Conservation (phyloP, 345 rosid species). For the Bruguiera parviflora region DNA sequence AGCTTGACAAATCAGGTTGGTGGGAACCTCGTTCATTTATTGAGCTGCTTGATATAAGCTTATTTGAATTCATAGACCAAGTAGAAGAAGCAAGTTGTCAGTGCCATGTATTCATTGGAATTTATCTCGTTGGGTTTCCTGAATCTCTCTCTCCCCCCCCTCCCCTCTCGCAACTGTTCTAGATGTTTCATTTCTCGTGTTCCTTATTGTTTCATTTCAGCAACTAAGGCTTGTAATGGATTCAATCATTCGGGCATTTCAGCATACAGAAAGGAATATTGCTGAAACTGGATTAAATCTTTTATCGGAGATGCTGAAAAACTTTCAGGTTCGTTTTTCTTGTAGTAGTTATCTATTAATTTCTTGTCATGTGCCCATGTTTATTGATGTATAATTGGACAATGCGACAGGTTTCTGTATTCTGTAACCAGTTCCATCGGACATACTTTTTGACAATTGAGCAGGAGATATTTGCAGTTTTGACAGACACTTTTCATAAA, state of each 20-base stretch:
- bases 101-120: neutral
- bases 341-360: neutral
- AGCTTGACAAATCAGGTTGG: slow-evolving; percentile 89
- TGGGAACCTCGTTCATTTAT: slow-evolving; percentile 5
- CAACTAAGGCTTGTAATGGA: slow-evolving; percentile 98
- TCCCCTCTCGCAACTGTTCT: neutral
- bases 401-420: slow-evolving; percentile 50
- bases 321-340: slow-evolving; percentile 61
- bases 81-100: no score
- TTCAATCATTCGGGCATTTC: slow-evolving; percentile 98
- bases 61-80: neutral
- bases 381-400: slow-evolving; percentile 18
- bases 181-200: neutral
- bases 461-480: slow-evolving; percentile 95
- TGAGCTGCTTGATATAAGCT: neutral
- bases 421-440: slow-evolving; percentile 80
- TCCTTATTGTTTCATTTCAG: slow-evolving; percentile 33
- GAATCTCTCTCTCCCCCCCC: neutral
- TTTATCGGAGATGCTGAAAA: slow-evolving; percentile 87
- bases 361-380: slow-evolving; percentile 5
- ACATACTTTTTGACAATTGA: slow-evolving; percentile 62
- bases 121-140: neutral
- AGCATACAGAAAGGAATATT: slow-evolving; percentile 97
- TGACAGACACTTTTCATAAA: slow-evolving; percentile 95
- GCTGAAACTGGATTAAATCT: slow-evolving; percentile 97